Conservation (phyloP, 257 asterid genomes). For the Solanum gandarillasii region DNA sequence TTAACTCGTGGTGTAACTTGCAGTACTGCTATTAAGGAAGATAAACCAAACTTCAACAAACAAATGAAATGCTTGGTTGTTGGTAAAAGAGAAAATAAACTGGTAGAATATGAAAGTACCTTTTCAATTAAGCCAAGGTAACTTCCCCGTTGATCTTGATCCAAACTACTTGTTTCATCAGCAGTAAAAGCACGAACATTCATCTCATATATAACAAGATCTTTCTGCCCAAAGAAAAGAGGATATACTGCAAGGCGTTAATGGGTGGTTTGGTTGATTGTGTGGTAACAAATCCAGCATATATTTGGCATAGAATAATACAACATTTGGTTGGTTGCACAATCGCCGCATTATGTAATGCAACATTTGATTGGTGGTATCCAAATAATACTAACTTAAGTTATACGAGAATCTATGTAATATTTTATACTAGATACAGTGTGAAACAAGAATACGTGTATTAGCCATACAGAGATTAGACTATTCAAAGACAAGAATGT, state of each 20-base stretch:
- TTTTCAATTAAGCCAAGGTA: conserved; percentile 90
- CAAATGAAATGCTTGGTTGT: neutral
- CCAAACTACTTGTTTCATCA: conserved; percentile 78
- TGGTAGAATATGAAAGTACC: conserved; percentile 20
- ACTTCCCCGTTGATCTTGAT: conserved; percentile 68
- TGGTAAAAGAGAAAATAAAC: neutral
- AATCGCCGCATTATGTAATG: neutral
- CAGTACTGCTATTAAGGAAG: neutral
- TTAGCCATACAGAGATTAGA: neutral
- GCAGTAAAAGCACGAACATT: conserved; percentile 91
- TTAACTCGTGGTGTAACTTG: neutral
- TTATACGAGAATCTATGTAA: neutral
- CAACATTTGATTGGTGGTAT: neutral
- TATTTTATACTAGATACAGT: neutral
- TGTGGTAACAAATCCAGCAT: neutral
- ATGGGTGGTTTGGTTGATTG: neutral
- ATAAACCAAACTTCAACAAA: neutral
- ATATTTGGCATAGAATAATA: neutral
- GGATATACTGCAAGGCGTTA: neutral
- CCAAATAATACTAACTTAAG: neutral
- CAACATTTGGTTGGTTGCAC: neutral
- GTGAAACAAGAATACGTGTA: neutral
- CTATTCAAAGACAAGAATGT: neutral
- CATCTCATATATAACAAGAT: conserved; percentile 94
- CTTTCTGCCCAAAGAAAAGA: conserved; percentile 50